Conservation (phyloP, 192 early-diverging fungal species). For the Coemansia sp. region DNA sequence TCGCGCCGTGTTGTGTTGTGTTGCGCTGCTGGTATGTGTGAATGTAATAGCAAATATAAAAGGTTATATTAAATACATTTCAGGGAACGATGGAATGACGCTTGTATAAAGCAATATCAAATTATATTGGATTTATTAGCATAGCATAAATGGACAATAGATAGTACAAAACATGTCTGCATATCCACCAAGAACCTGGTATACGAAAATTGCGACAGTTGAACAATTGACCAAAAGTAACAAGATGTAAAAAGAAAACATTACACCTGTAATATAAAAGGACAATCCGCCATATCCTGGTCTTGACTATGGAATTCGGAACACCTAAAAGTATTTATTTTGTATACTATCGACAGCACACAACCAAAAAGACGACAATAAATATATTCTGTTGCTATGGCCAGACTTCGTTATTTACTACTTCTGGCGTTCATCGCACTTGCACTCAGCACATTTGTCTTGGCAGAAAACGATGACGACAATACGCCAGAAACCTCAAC, state of each 20-base stretch:
- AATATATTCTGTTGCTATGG: not conserved
- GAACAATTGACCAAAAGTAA: not conserved
- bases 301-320: not conserved
- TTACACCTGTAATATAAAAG: constrained; percentile 2
- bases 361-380: not conserved
- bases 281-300: not conserved
- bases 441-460: not conserved
- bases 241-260: not conserved
- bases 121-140: not conserved
- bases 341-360: not conserved
- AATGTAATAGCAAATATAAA: not conserved
- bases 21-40: not conserved
- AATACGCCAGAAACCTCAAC: not conserved
- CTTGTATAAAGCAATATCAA: constrained; percentile 1
- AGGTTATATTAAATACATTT: not conserved
- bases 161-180: not conserved
- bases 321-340: not conserved
- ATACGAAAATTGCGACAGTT: not conserved
- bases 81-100: not conserved
- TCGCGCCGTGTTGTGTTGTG: not conserved
- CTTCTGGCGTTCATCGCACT: not conserved
- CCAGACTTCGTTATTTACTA: not conserved
- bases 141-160: not conserved
- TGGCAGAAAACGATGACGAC: not conserved
- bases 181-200: not conserved